Evolutionary conservation across 768 basidiomycete species (phyloP).

Genomic region (Leccinum arenicola): DNA sequence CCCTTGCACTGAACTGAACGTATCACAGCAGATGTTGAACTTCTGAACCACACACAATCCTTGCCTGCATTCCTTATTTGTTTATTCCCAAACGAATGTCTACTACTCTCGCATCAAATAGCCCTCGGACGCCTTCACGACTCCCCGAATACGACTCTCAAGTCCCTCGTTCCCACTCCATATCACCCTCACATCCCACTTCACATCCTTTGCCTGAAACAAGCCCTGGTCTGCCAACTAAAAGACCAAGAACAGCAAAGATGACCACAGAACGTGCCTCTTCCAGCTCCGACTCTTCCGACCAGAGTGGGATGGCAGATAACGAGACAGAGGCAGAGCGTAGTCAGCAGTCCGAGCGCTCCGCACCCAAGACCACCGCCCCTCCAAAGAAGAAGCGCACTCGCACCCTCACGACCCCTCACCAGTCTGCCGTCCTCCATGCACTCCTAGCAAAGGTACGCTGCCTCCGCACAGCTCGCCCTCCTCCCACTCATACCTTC

Average conservation of each 20-base stretch:
- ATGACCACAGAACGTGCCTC: constrained; percentile 28
- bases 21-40: constrained; percentile 13
- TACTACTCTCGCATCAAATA: constrained; percentile 19
- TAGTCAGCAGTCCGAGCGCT: constrained; percentile 40
- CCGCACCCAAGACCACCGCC: constrained; percentile 29
- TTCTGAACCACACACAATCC: constrained; percentile 13
- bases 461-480: neutral
- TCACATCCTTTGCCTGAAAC: neutral
- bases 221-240: constrained; percentile 17
- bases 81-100: constrained; percentile 26
- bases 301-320: constrained; percentile 58
- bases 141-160: constrained; percentile 18
- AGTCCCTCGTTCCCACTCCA: neutral
- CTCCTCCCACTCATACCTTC: neutral
- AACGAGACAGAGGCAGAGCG: constrained; percentile 51
- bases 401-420: constrained; percentile 82
- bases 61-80: constrained; percentile 21
- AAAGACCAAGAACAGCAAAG: constrained; percentile 17
- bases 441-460: constrained; percentile 81
- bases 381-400: constrained; percentile 65
- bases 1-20: neutral
- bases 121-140: constrained; percentile 18
- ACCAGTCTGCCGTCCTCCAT: constrained; percentile 85
- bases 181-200: neutral
- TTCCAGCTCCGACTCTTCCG: constrained; percentile 39